A percentile compares a stretch with the other conserved stretches of the same genome.
Conservation (phyloP, 768 basidiomycete species). For the Dioszegia aurantiaca region DNA sequence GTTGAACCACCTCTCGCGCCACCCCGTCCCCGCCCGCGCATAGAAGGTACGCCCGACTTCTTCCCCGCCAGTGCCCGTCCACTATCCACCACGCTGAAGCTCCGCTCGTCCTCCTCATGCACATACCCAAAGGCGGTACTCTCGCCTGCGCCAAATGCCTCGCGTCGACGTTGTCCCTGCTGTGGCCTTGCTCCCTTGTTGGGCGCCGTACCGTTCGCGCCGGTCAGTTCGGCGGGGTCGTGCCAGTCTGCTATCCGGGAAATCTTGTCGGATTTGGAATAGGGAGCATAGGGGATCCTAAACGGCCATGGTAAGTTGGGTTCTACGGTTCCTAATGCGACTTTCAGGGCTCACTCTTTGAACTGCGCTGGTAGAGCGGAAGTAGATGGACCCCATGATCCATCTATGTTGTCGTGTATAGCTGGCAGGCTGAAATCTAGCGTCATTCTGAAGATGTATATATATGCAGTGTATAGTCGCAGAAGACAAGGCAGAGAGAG, state of each 20-base stretch:
- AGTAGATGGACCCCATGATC: slow-evolving; percentile 65
- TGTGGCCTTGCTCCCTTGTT: slow-evolving; percentile 10
- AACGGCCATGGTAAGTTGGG: too few relatives aligned
- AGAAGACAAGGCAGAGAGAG: not conserved
- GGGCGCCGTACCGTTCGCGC: slow-evolving; percentile 6
- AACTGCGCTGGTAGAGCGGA: slow-evolving; percentile 72
- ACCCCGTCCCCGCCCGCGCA: slow-evolving; percentile 20
- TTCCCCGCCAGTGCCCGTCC: slow-evolving; percentile 49
- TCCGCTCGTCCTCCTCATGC: slow-evolving; percentile 96
- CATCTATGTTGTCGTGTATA: slow-evolving; percentile 87
- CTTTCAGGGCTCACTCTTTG: slow-evolving; percentile 70
- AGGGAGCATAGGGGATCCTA: slow-evolving; percentile 91
- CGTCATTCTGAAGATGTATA: slow-evolving; percentile 23
- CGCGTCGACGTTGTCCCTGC: slow-evolving; percentile 53
- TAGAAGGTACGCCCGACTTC: slow-evolving; percentile 12
- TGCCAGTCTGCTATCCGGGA: slow-evolving; percentile 95
- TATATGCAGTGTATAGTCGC: not conserved
- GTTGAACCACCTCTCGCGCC: slow-evolving; percentile 35
- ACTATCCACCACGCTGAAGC: slow-evolving; percentile 93
- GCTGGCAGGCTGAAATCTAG: slow-evolving; percentile 70
- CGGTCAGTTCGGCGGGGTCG: slow-evolving; percentile 58
- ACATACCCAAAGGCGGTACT: slow-evolving; percentile 93
- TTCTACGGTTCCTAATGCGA: too few relatives aligned
- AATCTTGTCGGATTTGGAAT: slow-evolving; percentile 97
- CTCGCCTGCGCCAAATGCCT: slow-evolving; percentile 73